A percentile compares a stretch with the other conserved stretches of the same genome.
Conservation (phyloP, 2,329 filamentous ascomycete species). For the Colletotrichum magnum region DNA sequence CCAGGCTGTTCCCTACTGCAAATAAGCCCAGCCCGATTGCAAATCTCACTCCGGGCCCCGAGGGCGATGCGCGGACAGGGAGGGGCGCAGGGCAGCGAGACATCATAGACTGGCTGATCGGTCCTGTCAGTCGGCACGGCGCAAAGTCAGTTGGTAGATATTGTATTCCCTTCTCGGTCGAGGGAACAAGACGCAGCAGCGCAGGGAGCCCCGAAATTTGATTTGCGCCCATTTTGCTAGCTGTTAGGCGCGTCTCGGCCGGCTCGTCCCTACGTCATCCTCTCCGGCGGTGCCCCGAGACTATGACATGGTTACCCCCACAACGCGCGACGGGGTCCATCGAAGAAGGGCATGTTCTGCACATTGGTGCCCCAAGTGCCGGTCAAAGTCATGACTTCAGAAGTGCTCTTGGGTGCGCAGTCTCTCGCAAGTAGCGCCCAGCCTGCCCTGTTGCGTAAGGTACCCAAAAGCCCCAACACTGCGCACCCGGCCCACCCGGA, state of each 20-base stretch:
- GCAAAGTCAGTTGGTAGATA: not conserved
- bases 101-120: conserved; percentile 12
- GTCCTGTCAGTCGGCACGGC: not conserved
- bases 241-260: conserved; percentile 12
- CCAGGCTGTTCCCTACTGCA: conserved; percentile 10
- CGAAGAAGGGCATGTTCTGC: conserved; percentile 6
- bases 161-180: not conserved
- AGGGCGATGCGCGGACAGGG: conserved; percentile 2
- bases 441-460: no score
- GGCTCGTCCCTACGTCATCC: conserved; percentile 31
- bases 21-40: conserved; percentile 7
- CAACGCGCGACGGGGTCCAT: conserved; percentile 27
- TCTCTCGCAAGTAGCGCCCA: not conserved
- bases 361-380: conserved; percentile 21
- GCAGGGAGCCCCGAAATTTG: conserved; percentile 9
- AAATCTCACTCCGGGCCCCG: conserved; percentile 4
- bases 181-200: not conserved
- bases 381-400: conserved; percentile 37
- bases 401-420: not conserved
- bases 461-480: no score
- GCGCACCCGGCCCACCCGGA: conserved; percentile 26
- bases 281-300: conserved; percentile 11
- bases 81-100: not conserved
- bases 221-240: conserved; percentile 4
- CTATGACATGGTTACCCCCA: conserved; percentile 38